Conservation (phyloP, 1,139 yeast genomes). For the Suhomyces guaymorum region DNA sequence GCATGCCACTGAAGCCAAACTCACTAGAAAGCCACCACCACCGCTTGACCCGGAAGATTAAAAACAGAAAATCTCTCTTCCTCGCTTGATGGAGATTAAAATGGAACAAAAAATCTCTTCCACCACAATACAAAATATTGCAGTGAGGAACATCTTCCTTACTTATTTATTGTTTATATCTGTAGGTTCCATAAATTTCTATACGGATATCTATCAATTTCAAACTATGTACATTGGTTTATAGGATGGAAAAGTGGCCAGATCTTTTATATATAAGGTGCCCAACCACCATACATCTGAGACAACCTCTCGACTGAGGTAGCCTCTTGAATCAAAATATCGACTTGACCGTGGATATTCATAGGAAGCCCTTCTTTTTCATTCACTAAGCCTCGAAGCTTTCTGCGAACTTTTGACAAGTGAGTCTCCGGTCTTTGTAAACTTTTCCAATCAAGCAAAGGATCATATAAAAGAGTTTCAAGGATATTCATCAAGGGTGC, state of each 20-base stretch:
- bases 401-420: conserved; percentile 71
- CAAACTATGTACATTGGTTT: too few relatives aligned
- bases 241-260: too few relatives aligned
- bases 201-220: too few relatives aligned
- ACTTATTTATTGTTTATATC: too few relatives aligned
- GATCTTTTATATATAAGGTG: conserved; percentile 63
- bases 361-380: conserved; percentile 83
- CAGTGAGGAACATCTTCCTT: too few relatives aligned
- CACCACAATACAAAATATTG: too few relatives aligned
- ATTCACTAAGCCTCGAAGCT: conserved; percentile 76
- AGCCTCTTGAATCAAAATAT: conserved; percentile 83
- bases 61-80: too few relatives aligned
- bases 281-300: conserved; percentile 96
- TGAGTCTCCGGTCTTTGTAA: conserved; percentile 62
- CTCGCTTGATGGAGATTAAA: too few relatives aligned
- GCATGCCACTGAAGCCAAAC: not conserved
- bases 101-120: too few relatives aligned
- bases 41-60: conserved; percentile 15
- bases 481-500: conserved; percentile 87
- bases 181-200: too few relatives aligned
- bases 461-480: conserved; percentile 92
- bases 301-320: conserved; percentile 68
- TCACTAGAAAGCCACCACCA: conserved; percentile 18
- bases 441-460: conserved; percentile 71
- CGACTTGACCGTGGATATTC: conserved; percentile 92